Evolutionary conservation across 768 basidiomycete species (phyloP), one percentile per base, ranked within the genome.

Genomic region (Boletus fagicola): DNA sequence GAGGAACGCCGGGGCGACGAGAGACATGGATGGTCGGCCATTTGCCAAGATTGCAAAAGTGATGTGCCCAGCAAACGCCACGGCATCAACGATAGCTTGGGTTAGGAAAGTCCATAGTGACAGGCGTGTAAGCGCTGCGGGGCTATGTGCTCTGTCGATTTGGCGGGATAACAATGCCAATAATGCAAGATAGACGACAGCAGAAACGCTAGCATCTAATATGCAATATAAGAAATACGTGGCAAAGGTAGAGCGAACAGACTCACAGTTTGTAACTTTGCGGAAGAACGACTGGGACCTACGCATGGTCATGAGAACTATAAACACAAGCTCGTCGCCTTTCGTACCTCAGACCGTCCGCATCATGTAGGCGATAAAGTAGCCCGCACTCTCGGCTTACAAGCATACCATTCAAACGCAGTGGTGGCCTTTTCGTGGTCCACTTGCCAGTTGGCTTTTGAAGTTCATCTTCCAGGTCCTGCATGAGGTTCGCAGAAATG

Each of bases 11-110:
- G 94, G 92, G 0, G 88, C 88, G 40, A 94, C 78, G 26, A 94
- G 78, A 1, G 92, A 86, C 24, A 96, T 71, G 1, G 92, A 92
- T 2, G 92, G 83, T 31, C 86, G 76, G 43, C 92, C 92, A 59
- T 94, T 89, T 3, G 90, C 85, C 38, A 94, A 74, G 54, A 95
- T 88, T 5, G 90, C 92, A 56, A 96, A 87, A 0, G 92, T 94
- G 53, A 94, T 85, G 64, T 95, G 92, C 0, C 88, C 89, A 20
- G 90, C 90, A 68, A 96, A 95, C 0, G 90, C 85, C 43, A 93
- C 85, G 0, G 89, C 83, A 66, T 97, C 94, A 20, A 91, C 81
- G 1, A 86, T 81, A 6, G 87, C 82, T 71, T 94, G 92, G 7
- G 85, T 75, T 22, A 93, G 77, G 68, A 95, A 92, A 1, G 87